Conservation (phyloP, 208 protist species). For the Zelonia costaricensis region DNA sequence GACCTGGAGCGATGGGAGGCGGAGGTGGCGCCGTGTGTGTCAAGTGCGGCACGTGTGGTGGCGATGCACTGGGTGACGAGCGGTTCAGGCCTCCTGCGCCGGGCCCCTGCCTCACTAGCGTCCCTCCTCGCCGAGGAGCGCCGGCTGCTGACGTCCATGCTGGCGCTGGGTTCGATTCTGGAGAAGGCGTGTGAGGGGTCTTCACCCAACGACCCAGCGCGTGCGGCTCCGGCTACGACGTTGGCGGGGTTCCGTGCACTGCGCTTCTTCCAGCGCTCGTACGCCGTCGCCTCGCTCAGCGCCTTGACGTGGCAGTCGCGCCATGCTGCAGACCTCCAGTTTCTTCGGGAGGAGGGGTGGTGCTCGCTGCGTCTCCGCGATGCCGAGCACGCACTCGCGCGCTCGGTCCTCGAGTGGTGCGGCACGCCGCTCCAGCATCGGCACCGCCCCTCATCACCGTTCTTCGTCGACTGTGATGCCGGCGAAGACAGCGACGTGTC, state of each 20-base stretch:
- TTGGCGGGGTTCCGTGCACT: not conserved
- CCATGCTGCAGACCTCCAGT: not conserved
- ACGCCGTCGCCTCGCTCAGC: slow-evolving; percentile 4
- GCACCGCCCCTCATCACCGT: too few species aligned
- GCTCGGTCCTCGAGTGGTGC: too few species aligned
- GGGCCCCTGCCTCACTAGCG: not conserved
- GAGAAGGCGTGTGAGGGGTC: not conserved
- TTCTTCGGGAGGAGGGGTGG: slow-evolving; percentile 4
- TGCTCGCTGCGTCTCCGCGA: not conserved
- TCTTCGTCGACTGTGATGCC: too few species aligned
- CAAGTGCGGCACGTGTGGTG: slow-evolving; percentile 12
- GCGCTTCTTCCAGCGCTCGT: not conserved
- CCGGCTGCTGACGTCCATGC: slow-evolving; percentile 7
- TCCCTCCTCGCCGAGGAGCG: slow-evolving; percentile 15
- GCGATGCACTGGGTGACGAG: slow-evolving; percentile 28
- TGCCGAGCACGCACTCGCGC: not conserved
- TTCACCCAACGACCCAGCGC: not conserved
- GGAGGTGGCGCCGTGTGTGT: not conserved
- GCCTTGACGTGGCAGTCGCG: slow-evolving; percentile 17
- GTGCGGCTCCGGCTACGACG: not conserved
- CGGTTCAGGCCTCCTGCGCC: not conserved
- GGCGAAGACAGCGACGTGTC: too few species aligned
- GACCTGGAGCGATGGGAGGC: too few species aligned
- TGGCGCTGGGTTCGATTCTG: slow-evolving; percentile 2
- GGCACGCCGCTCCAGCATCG: too few species aligned